Conservation (phyloP, 495 filamentous ascomycete genomes). For the Astrothelium macrocarpum region DNA sequence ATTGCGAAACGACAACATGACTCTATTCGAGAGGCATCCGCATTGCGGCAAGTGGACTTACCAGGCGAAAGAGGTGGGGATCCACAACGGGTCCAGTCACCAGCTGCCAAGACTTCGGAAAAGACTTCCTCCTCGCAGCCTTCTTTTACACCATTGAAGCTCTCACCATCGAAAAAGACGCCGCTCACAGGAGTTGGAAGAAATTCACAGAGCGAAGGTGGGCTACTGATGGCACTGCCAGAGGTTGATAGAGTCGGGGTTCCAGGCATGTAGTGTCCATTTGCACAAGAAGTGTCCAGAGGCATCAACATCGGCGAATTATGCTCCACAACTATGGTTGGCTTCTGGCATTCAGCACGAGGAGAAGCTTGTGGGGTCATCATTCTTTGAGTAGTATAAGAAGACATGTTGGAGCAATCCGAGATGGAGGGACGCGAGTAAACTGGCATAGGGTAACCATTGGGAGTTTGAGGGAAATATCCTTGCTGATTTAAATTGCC, state of each 20-base stretch:
- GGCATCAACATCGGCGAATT: conserved; percentile 63
- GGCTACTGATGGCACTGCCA: conserved; percentile 77
- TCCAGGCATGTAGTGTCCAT: conserved; percentile 68
- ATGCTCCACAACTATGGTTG: conserved; percentile 59
- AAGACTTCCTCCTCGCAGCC: conserved; percentile 66
- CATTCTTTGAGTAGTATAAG: conserved; percentile 52
- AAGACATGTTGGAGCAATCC: conserved; percentile 40
- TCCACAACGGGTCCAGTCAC: conserved; percentile 64
- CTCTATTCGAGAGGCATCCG: not conserved
- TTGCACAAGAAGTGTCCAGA: conserved; percentile 67
- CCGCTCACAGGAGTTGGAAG: conserved; percentile 76
- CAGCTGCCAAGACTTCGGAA: conserved; percentile 63
- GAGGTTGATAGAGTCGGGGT: conserved; percentile 84
- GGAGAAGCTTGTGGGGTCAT: conserved; percentile 74
- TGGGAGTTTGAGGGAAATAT: conserved; percentile 31
- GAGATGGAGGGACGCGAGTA: conserved; percentile 67
- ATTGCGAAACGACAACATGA: not conserved
- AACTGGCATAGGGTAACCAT: conserved; percentile 42
- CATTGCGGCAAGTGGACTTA: conserved; percentile 42
- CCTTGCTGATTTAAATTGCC: conserved; percentile 38
- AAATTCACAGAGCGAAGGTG: conserved; percentile 64
- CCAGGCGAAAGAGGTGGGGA: conserved; percentile 91
- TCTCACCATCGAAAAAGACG: conserved; percentile 64
- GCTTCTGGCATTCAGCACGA: conserved; percentile 63
- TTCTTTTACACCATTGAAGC: conserved; percentile 66